Evolutionary conservation across 2,329 filamentous ascomycete genomes (phyloP), one percentile per base, ranked within the genome.

Genomic region (Claviceps monticola): DNA sequence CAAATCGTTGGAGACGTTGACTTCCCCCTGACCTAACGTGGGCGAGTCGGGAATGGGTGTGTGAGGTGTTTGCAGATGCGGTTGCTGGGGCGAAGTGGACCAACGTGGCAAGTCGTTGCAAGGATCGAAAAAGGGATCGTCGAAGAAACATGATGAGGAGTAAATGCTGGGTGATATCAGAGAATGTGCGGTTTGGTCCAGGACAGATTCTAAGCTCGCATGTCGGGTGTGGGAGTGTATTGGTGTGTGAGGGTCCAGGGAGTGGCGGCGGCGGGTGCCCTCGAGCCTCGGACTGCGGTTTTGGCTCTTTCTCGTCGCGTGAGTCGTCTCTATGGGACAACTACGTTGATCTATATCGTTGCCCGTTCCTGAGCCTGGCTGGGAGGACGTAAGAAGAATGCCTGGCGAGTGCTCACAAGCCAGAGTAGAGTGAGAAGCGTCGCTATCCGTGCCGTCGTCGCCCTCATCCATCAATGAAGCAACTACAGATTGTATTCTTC

Each of bases 41-140:
- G 51, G 51, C 13, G 51, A 53, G 36, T 53, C 51, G 6, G 48
- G 51, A 48, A 48, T 19, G 19, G 49, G 49, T 37, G 36, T 51
- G 7, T 36, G 21, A 6, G 43, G 23, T 8, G 37, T 41, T 42
- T 41, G 36, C n/a, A 7, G 21, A 14, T 11, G 17, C 2, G 36
- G 13, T 21, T 42, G 36, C 44, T 36, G 49, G 19, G 2, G 13
- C 3, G 49, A 42, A 17, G 9, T 34, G 9, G 44, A 39, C 21
- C n/a, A 41, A 5, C n/a, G 11, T 13, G 37, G 14, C 23, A 41
- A 8, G 23, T 51, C 37, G 17, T 42, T 36, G 16, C 42, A 26
- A 21, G 34, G 36, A 14, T 47, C 49, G 21, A 47, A 13, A 14
- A 51, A 47, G 13, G 44, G 23, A 9, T 51, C 49, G 13, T 47